phyloP scores from a whole-genome alignment of 2,329 filamentous ascomycete species.

The Diplodia mutila region DNA sequence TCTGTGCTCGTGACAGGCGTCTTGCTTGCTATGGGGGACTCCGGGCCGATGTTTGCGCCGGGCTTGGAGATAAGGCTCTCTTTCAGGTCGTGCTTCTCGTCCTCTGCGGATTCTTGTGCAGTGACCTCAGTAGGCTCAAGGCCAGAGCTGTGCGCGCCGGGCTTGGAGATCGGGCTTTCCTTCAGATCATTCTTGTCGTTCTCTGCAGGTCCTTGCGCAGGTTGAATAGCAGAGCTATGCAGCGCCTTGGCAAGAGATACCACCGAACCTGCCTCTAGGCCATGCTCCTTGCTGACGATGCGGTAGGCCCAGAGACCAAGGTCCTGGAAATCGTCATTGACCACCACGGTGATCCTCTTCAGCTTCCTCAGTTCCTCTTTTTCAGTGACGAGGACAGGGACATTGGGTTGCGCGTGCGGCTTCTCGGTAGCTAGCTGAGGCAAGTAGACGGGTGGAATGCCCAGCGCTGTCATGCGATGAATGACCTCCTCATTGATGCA shows the following conservation, averaged over 20 bases:
- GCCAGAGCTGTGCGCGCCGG: not conserved
- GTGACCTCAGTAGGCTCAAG: too few species aligned
- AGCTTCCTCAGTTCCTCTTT: conserved; percentile 56
- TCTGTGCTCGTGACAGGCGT: conserved; percentile 24
- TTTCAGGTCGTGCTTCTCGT: conserved; percentile 13
- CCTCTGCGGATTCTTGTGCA: not conserved
- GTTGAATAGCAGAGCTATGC: not conserved
- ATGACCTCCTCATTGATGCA: conserved; percentile 66
- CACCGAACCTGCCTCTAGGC: conserved; percentile 71
- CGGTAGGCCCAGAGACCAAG: conserved; percentile 76
- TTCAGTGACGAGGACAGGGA: conserved; percentile 69
- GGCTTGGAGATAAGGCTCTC: conserved; percentile 10
- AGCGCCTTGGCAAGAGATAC: conserved; percentile 63
- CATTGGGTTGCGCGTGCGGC: conserved; percentile 57
- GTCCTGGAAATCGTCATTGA: conserved; percentile 73
- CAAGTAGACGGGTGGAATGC: conserved; percentile 64
- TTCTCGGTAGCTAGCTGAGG: conserved; percentile 56
- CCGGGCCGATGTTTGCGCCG: not conserved
- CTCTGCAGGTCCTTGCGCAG: not conserved
- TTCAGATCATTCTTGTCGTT: not conserved
- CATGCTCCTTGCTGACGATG: conserved; percentile 63
- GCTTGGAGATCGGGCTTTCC: not conserved
- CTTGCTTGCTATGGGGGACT: conserved; percentile 7
- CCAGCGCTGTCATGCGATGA: conserved; percentile 63
- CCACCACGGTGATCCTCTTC: conserved; percentile 70